Percentiles rank a stretch among this genome's conserved stretches.
Evolutionary conservation across 768 basidiomycete species (phyloP).

Genomic region (Roridomyces roridus): DNA sequence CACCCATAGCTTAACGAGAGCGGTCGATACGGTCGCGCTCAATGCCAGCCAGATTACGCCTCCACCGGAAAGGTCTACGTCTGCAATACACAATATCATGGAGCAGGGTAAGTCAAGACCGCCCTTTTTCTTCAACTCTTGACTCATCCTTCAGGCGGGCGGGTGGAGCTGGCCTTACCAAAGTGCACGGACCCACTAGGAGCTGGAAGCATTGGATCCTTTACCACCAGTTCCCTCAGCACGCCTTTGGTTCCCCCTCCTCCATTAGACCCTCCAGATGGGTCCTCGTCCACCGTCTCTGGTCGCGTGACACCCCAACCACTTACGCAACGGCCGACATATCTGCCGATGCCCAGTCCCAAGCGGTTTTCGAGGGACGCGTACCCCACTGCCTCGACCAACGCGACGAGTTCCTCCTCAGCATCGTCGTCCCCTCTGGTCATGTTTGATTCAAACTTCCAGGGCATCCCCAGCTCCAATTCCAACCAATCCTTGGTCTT

Average conservation of each 20-base stretch:
- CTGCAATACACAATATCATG: slow-evolving; percentile 71
- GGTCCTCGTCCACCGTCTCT: slow-evolving; percentile 3
- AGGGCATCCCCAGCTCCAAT: slow-evolving; percentile 43
- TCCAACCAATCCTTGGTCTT: slow-evolving; percentile 45
- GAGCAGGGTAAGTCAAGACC: slow-evolving; percentile 54
- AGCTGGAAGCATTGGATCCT: slow-evolving; percentile 2
- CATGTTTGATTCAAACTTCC: slow-evolving; percentile 45
- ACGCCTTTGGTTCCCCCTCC: slow-evolving; percentile 7
- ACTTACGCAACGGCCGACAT: slow-evolving; percentile 18
- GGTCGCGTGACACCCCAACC: neutral
- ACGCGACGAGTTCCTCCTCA: slow-evolving; percentile 9
- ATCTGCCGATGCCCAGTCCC: slow-evolving; percentile 27
- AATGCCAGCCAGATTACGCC: slow-evolving; percentile 34
- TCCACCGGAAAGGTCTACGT: slow-evolving; percentile 37
- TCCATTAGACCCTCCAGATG: neutral
- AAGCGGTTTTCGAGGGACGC: slow-evolving; percentile 20
- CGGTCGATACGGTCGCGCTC: slow-evolving; percentile 36
- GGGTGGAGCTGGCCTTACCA: slow-evolving; percentile 60
- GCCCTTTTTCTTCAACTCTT: slow-evolving; percentile 9
- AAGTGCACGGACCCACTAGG: slow-evolving; percentile 27
- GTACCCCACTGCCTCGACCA: slow-evolving; percentile 17
- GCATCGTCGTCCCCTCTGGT: slow-evolving; percentile 37
- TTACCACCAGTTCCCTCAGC: slow-evolving; percentile 10
- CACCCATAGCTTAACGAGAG: slow-evolving; percentile 31
- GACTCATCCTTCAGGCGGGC: slow-evolving; percentile 46